Evolutionary conservation across 805 yeast genomes (phyloP).

Genomic region (Zygosaccharomyces bailii): DNA sequence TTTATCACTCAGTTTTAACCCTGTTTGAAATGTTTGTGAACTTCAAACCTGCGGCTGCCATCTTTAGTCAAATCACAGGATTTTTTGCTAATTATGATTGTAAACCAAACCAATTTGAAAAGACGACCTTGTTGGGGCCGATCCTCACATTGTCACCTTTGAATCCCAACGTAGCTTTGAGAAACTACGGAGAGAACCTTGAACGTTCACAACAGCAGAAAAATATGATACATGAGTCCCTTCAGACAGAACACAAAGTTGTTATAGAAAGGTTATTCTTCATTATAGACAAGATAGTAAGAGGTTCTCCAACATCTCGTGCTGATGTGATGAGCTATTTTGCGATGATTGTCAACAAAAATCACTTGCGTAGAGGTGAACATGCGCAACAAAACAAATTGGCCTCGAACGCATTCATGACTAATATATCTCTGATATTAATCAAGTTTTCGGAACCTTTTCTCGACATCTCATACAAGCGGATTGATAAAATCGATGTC

Average conservation of each 20-base stretch:
- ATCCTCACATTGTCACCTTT: slow-evolving; percentile 73
- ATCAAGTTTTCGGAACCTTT: slow-evolving; percentile 81
- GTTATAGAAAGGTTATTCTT: slow-evolving; percentile 61
- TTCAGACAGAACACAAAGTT: slow-evolving; percentile 61
- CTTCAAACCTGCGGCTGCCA: slow-evolving; percentile 58
- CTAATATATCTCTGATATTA: slow-evolving; percentile 65
- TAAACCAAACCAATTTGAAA: slow-evolving; percentile 54
- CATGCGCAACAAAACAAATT: slow-evolving; percentile 66
- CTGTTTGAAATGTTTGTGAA: slow-evolving; percentile 55
- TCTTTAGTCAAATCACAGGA: slow-evolving; percentile 53
- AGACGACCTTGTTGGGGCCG: slow-evolving; percentile 70
- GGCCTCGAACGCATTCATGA: slow-evolving; percentile 78
- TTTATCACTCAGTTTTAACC: slow-evolving; percentile 51
- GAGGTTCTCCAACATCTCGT: slow-evolving; percentile 69
- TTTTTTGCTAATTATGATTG: slow-evolving; percentile 47
- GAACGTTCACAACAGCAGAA: slow-evolving; percentile 43
- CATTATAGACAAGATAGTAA: slow-evolving; percentile 67
- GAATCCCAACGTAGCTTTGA: slow-evolving; percentile 46
- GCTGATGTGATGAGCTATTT: slow-evolving; percentile 62
- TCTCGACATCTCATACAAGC: slow-evolving; percentile 58
- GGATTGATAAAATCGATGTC: slow-evolving; percentile 72
- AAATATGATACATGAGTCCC: slow-evolving; percentile 50
- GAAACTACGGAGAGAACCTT: slow-evolving; percentile 42
- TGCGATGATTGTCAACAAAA: slow-evolving; percentile 68
- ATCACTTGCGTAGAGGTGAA: slow-evolving; percentile 83